These are phyloP conservation scores for Globisporangium spiculum DNA, from an alignment of 352 stramenopile genomes.

Conservation along the genomic window DNA sequence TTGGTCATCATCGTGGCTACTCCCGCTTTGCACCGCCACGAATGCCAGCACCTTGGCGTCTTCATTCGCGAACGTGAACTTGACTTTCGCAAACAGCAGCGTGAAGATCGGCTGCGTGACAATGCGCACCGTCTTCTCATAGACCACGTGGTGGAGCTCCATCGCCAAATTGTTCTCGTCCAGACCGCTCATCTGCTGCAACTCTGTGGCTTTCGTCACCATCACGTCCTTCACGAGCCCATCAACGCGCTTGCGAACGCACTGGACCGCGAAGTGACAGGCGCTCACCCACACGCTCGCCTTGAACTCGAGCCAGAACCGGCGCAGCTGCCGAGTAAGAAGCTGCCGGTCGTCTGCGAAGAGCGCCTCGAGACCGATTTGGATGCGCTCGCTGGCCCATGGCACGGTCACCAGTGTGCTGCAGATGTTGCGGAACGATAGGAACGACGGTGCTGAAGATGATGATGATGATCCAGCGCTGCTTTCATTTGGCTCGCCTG, in stretches of 20 bases:
- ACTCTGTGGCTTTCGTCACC: slow-evolving; percentile 31
- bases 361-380: slow-evolving; percentile 46
- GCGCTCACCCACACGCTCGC: slow-evolving; percentile 28
- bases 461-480: slow-evolving; percentile 14
- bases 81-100: slow-evolving; percentile 36
- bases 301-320: slow-evolving; percentile 54
- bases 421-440: slow-evolving; percentile 57
- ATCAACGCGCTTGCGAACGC: slow-evolving; percentile 30
- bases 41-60: slow-evolving; percentile 17
- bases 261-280: slow-evolving; percentile 22
- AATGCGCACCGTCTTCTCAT: slow-evolving; percentile 31
- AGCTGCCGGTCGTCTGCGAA: slow-evolving; percentile 41
- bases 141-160: slow-evolving; percentile 31
- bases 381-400: slow-evolving; percentile 26
- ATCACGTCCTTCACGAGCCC: slow-evolving; percentile 33
- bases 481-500: slow-evolving; percentile 19
- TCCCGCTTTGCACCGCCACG: background rate
- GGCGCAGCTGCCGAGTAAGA: slow-evolving; percentile 33
- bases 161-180: slow-evolving; percentile 25
- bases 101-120: slow-evolving; percentile 39
- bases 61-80: slow-evolving; percentile 29
- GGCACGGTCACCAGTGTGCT: slow-evolving; percentile 31
- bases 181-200: slow-evolving; percentile 47
- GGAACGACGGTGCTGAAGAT: slow-evolving; percentile 26
- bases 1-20: background rate